A percentile compares a stretch with the other conserved stretches of the same genome.
phyloP scores from a whole-genome alignment of 192 early-diverging fungal genomes.

The Linnemannia hyalina region DNA sequence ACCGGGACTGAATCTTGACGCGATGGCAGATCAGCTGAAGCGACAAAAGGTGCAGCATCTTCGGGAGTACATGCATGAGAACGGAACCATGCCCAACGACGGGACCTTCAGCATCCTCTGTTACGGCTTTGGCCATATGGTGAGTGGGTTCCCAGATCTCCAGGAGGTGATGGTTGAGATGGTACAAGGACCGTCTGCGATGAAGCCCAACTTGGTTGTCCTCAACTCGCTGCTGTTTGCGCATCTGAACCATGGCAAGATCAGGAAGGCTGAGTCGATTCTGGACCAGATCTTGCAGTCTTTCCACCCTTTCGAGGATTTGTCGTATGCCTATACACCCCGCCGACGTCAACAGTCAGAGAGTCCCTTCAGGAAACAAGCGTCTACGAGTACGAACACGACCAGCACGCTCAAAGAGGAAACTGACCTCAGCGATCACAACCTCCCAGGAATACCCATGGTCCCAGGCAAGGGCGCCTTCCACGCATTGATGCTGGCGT shows the following conservation, averaged over 20 bases:
- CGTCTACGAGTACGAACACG: background rate
- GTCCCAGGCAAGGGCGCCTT: slow-evolving; percentile 46
- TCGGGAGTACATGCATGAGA: slow-evolving; percentile 27
- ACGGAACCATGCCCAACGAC: slow-evolving; percentile 9
- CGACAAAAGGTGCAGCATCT: slow-evolving; percentile 22
- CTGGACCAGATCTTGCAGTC: slow-evolving; percentile 33
- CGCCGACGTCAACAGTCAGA: background rate
- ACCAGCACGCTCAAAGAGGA: background rate
- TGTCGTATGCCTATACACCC: background rate
- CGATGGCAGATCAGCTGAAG: slow-evolving; percentile 12
- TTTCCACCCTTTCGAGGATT: slow-evolving; percentile 1
- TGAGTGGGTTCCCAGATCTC: slow-evolving; percentile 39
- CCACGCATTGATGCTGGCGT: slow-evolving; percentile 46
- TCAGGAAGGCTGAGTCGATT: slow-evolving; percentile 23
- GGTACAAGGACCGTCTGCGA: background rate
- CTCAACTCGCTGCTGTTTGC: slow-evolving; percentile 45
- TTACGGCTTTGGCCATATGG: slow-evolving; percentile 45
- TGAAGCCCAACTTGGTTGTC: slow-evolving; percentile 27
- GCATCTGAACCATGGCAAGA: slow-evolving; percentile 37
- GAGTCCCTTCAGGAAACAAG: slow-evolving; percentile 9
- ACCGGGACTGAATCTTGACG: background rate
- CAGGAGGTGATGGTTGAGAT: slow-evolving; percentile 26
- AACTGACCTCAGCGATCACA: background rate
- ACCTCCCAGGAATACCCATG: background rate
- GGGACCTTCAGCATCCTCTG: slow-evolving; percentile 33